phyloP scores from a whole-genome alignment of 495 filamentous ascomycete species.

The Achaetomiella virescens region DNA sequence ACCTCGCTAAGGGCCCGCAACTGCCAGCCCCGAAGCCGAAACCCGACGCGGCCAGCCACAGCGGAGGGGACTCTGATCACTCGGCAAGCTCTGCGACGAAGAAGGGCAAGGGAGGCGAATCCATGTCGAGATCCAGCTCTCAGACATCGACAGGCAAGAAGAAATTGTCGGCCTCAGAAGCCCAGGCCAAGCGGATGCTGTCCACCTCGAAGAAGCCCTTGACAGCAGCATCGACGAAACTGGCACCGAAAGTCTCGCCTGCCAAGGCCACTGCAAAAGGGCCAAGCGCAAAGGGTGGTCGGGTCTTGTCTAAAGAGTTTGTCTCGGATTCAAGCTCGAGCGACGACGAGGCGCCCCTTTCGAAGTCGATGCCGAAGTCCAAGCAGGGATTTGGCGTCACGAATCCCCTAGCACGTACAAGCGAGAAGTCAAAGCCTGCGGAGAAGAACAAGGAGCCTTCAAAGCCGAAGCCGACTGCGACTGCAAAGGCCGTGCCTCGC shows the following conservation, averaged over 20 bases:
- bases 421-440: conserved; percentile 14
- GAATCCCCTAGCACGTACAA: conserved; percentile 34
- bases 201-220: conserved; percentile 47
- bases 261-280: conserved; percentile 25
- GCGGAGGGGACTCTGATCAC: conserved; percentile 50
- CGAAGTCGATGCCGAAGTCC: conserved; percentile 33
- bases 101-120: conserved; percentile 42
- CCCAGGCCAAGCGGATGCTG: conserved; percentile 55
- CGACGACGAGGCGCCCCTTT: conserved; percentile 40
- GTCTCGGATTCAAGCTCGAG: conserved; percentile 73
- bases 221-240: conserved; percentile 19
- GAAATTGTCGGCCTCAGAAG: conserved; percentile 55
- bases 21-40: conserved; percentile 54
- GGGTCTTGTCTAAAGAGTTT: conserved; percentile 57
- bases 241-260: conserved; percentile 31
- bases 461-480: conserved; percentile 15
- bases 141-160: conserved; percentile 49
- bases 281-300: conserved; percentile 16
- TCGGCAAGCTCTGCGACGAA: conserved; percentile 20
- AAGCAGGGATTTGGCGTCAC: conserved; percentile 26
- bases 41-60: conserved; percentile 48
- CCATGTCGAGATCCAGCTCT: conserved; percentile 50
- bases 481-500: conserved; percentile 8
- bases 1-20: conserved; percentile 53
- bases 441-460: conserved; percentile 27